A percentile compares a stretch with the other conserved stretches of the same genome.
Evolutionary conservation across 345 rosid genomes (phyloP).

Genomic region (Linum trigynum): DNA sequence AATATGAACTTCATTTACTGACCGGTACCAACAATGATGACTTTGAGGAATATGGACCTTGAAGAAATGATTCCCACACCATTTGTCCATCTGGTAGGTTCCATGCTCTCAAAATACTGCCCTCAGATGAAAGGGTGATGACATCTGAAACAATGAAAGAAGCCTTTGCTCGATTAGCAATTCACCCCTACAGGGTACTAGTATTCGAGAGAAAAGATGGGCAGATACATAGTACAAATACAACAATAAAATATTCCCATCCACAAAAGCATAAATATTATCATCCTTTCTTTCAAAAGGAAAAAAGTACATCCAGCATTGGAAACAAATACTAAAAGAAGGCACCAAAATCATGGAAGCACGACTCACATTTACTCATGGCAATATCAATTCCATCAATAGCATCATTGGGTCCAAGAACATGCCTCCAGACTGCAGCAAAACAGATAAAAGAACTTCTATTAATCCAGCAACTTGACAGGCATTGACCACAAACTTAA

Average conservation of each 20-base stretch:
- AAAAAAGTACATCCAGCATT: background rate
- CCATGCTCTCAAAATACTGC: slow-evolving; percentile 86
- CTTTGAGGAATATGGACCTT: slow-evolving; percentile 47
- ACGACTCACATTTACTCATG: slow-evolving; percentile 64
- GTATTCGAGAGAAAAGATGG: background rate
- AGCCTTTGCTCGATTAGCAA: background rate
- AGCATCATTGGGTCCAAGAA: slow-evolving; percentile 59
- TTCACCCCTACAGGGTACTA: background rate
- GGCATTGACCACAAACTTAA: background rate
- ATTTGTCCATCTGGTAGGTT: slow-evolving; percentile 98
- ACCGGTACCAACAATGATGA: slow-evolving; percentile 58
- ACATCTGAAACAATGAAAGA: slow-evolving; percentile 46
- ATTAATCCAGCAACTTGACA: background rate
- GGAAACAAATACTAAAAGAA: background rate
- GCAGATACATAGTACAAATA: background rate
- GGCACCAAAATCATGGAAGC: background rate
- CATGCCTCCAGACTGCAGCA: slow-evolving; percentile 84
- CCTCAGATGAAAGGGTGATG: slow-evolving; percentile 68
- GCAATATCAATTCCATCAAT: slow-evolving; percentile 71
- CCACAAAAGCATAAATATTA: background rate
- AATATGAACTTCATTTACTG: slow-evolving; percentile 19
- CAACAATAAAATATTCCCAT: background rate
- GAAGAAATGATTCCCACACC: slow-evolving; percentile 85
- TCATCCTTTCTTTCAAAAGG: slow-evolving; percentile 3
- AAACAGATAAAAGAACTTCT: background rate